These are phyloP conservation scores for Trichoderma atrobrunneum DNA, from an alignment of 2,329 filamentous ascomycete genomes.

Conservation along the genomic window DNA sequence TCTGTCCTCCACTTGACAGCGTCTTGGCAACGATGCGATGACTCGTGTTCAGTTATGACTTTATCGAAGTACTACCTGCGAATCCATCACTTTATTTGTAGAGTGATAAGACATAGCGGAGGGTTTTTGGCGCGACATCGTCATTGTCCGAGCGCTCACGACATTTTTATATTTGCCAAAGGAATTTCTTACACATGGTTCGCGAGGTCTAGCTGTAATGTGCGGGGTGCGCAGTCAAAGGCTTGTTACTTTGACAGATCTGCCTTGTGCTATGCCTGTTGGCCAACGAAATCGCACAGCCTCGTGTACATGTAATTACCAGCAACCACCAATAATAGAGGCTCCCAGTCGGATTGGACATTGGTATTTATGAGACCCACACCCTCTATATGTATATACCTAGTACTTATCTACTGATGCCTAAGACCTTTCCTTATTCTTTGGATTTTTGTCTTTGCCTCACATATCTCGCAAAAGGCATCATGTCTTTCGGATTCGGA, in stretches of 20 bases:
- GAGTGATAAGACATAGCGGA: neutral
- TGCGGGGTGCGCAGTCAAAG: neutral
- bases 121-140: too few species aligned
- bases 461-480: neutral
- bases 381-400: neutral
- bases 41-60: neutral
- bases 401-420: neutral
- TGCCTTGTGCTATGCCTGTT: neutral
- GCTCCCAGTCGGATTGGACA: neutral
- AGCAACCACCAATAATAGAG: neutral
- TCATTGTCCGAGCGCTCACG: too few species aligned
- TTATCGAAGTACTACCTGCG: neutral
- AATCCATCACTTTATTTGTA: neutral
- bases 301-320: neutral
- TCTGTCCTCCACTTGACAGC: neutral
- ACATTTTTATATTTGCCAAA: too few species aligned
- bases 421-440: neutral
- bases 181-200: too few species aligned
- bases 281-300: neutral
- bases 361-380: neutral
- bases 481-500: neutral
- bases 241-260: neutral
- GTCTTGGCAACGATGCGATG: neutral
- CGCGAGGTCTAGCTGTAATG: too few species aligned
- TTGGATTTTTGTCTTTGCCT: neutral